Base-by-base conservation (phyloP, 768 basidiomycete species). In the Naganishia vaughanmartiniae region DNA sequence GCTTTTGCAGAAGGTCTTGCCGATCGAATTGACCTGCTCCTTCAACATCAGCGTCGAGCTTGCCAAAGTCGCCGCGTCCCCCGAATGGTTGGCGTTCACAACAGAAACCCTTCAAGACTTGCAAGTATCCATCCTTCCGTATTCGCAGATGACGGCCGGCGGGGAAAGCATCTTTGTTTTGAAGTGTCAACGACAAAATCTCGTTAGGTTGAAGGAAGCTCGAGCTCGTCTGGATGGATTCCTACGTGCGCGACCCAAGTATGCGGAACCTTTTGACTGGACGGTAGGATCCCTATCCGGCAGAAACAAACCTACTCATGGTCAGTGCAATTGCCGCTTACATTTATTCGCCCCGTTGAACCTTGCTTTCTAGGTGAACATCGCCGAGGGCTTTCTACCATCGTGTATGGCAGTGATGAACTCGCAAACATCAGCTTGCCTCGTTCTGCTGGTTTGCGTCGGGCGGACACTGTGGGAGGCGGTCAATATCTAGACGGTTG, bases 11-110 rank as follows among this genome's bases (percentile, higher is more conserved):
- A 93, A 96, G 78, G 92, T 95, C 76, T 92, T 97, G 71, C 93
- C 93, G 4, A 95, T 95, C 77, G 93, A 97, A 80, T 93, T 93
- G 17, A 92, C 95, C 74, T 90, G 95, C 87, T 87, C 89, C 51
- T 88, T 97, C 28, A 93, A 93, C 6, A 89, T 90, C 12, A 89
- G 87, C 74, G 82, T 87, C 15, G 93, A 96, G 69, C 84, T 98
- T 39, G 86, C 89, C 17, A 85, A 87, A 36, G 83, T 97, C 51
- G 88, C 88, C 75, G 82, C 86, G 34, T 89, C 90, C 2, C 82
- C 88, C n/a, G 93, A 97, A 55, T 97, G 94, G 80, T 84, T 84
- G 57, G 86, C 86, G n/a, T 88, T 97, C 71, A 87, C 89, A 11
- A 94, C 97, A 73, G 89, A 89, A 65, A 86, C 96, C 81, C 96